Percentiles rank a stretch among this genome's conserved stretches.
Conservation (phyloP, 2,329 filamentous ascomycete genomes). For the Colletotrichum lini region DNA sequence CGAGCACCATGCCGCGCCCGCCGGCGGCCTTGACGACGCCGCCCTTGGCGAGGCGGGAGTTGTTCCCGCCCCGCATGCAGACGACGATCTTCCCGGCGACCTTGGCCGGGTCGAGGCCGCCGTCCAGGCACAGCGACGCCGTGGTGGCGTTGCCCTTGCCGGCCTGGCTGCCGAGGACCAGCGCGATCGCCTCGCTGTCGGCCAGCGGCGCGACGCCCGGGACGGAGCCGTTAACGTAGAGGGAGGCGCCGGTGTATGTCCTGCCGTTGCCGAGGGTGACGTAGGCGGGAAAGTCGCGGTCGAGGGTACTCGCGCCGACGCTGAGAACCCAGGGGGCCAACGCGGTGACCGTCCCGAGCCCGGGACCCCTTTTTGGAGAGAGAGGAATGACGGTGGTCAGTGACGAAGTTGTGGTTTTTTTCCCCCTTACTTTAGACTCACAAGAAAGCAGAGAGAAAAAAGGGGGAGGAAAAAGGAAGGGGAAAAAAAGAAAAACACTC, state of each 20-base stretch:
- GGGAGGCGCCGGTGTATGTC: conserved; percentile 25
- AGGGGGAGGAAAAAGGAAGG: too few species aligned
- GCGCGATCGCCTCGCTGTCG: conserved; percentile 12
- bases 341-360: background rate
- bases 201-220: conserved; percentile 16
- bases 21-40: conserved; percentile 16
- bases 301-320: conserved; percentile 33
- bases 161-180: conserved; percentile 1
- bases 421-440: too few species aligned
- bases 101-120: conserved; percentile 23
- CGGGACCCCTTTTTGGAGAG: background rate
- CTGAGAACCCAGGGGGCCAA: conserved; percentile 26
- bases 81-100: conserved; percentile 16
- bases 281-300: conserved; percentile 29
- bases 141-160: conserved; percentile 6
- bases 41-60: conserved; percentile 9
- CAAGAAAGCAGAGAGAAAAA: background rate
- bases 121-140: conserved; percentile 1
- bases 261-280: conserved; percentile 28
- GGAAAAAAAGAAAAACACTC: background rate
- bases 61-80: conserved; percentile 19
- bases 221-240: conserved; percentile 24
- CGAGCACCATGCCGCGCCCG: conserved; percentile 30
- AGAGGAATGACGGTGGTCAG: background rate
- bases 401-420: background rate